phyloP scores from a whole-genome alignment of 495 filamentous ascomycete species.

The Trichocladium uniseriatum region DNA sequence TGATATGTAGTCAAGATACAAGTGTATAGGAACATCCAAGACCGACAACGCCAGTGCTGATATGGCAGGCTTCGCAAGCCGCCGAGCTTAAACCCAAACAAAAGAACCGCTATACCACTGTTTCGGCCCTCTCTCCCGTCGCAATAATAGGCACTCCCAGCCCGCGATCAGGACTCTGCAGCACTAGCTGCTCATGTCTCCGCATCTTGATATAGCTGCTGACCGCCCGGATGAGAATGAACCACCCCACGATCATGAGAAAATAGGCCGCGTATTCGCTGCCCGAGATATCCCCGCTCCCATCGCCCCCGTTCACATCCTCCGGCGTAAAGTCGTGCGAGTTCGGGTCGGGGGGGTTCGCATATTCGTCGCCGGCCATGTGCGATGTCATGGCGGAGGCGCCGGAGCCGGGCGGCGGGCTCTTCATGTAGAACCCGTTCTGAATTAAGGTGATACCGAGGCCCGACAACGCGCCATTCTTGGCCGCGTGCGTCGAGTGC shows the following conservation, averaged over 20 bases:
- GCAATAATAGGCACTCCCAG: constrained; percentile 81
- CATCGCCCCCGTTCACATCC: constrained; percentile 36
- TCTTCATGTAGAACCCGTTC: constrained; percentile 90
- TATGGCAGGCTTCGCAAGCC: too few species aligned
- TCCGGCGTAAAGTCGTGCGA: constrained; percentile 78
- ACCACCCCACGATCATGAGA: constrained; percentile 97
- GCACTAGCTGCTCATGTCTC: constrained; percentile 81
- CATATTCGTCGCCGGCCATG: constrained; percentile 46
- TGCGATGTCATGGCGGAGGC: constrained; percentile 41
- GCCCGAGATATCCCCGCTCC: constrained; percentile 35
- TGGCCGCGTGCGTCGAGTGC: constrained; percentile 94
- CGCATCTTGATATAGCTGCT: constrained; percentile 80
- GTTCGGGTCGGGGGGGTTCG: constrained; percentile 74
- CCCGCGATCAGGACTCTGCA: constrained; percentile 90
- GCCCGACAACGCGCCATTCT: constrained; percentile 90
- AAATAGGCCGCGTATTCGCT: constrained; percentile 88
- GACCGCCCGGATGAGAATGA: constrained; percentile 83
- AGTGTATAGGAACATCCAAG: not conserved
- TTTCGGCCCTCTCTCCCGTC: constrained; percentile 73
- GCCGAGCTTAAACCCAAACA: not conserved
- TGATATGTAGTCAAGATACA: not conserved
- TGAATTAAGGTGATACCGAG: constrained; percentile 94
- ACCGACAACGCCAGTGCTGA: too few species aligned
- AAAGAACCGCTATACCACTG: constrained; percentile 51
- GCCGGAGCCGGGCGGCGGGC: constrained; percentile 18